Percentiles rank a stretch among this genome's conserved stretches.
Evolutionary conservation across 1,139 yeast genomes (phyloP).

Genomic region (Suhomyces taliae): DNA sequence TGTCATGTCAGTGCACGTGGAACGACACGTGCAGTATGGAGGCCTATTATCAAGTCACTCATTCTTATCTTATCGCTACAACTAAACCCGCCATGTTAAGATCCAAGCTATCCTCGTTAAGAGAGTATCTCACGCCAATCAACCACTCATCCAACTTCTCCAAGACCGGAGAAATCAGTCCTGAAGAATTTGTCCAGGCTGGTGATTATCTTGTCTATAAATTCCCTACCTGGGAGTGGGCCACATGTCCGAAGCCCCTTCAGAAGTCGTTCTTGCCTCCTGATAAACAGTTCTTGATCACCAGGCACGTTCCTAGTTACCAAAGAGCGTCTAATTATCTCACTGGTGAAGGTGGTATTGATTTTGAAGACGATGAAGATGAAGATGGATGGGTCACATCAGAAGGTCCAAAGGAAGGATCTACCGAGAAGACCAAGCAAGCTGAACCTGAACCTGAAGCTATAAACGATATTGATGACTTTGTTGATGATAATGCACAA

Average conservation of each 20-base stretch:
- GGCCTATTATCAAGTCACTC: not conserved
- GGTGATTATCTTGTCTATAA: constrained; percentile 90
- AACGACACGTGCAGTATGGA: not conserved
- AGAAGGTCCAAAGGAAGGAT: constrained; percentile 3
- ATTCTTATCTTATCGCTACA: not conserved
- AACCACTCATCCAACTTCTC: constrained; percentile 79
- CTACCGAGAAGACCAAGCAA: constrained; percentile 8
- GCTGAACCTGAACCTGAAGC: constrained; percentile 9
- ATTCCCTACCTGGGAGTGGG: constrained; percentile 98
- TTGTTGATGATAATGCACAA: constrained; percentile 39
- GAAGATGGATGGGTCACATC: constrained; percentile 63
- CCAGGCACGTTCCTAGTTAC: constrained; percentile 85
- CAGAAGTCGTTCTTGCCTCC: constrained; percentile 74
- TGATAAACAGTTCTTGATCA: constrained; percentile 83
- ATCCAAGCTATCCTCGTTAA: constrained; percentile 77
- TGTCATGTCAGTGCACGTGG: not conserved
- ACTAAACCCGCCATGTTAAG: constrained; percentile 43
- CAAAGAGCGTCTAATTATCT: constrained; percentile 67
- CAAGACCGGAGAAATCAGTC: constrained; percentile 87
- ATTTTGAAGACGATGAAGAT: constrained; percentile 36
- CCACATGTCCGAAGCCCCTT: constrained; percentile 61
- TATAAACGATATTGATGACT: constrained; percentile 41
- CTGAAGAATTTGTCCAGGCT: constrained; percentile 87
- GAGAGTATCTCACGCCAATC: constrained; percentile 93
- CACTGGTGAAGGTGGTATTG: constrained; percentile 30